Evolutionary conservation across 1,284 basidiomycete species (phyloP).

Genomic region (Cutaneotrichosporon sp.): DNA sequence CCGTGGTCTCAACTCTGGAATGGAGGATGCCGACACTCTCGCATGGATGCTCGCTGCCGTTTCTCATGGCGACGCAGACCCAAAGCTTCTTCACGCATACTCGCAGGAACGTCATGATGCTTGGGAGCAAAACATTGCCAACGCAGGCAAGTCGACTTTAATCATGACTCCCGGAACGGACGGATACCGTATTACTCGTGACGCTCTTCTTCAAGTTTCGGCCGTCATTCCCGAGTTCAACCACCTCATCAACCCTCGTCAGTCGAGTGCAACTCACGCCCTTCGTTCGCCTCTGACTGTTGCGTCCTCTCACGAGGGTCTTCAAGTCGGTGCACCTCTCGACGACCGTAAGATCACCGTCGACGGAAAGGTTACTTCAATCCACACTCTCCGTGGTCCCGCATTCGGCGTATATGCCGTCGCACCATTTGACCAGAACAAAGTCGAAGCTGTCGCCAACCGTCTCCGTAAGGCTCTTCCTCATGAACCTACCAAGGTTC

Average conservation of each 20-base stretch:
- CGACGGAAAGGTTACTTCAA: constrained; percentile 10
- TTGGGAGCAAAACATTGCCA: constrained; percentile 27
- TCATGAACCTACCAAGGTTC: constrained; percentile 13
- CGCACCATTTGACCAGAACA: constrained; percentile 10
- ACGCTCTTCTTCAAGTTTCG: constrained; percentile 23
- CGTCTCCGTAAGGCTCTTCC: constrained; percentile 18
- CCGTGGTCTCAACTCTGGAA: constrained; percentile 25
- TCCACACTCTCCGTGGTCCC: constrained; percentile 19
- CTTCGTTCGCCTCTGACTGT: constrained; percentile 23
- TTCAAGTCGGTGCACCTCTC: constrained; percentile 22
- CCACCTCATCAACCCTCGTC: constrained; percentile 29
- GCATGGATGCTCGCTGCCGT: constrained; percentile 26
- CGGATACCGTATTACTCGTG: constrained; percentile 24
- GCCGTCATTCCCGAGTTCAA: constrained; percentile 23
- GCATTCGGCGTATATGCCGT: constrained; percentile 22
- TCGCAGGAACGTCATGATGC: constrained; percentile 25
- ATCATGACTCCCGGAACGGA: constrained; percentile 28
- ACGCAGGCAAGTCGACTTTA: constrained; percentile 23
- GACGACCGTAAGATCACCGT: constrained; percentile 21
- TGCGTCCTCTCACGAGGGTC: neutral
- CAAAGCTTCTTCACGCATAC: constrained; percentile 22
- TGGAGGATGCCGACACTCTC: constrained; percentile 28
- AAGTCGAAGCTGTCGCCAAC: constrained; percentile 8
- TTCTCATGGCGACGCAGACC: constrained; percentile 18
- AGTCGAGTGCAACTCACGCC: constrained; percentile 25